Base-by-base conservation (phyloP, 148 eudicot species). In the Rhododendron griersonianum region DNA sequence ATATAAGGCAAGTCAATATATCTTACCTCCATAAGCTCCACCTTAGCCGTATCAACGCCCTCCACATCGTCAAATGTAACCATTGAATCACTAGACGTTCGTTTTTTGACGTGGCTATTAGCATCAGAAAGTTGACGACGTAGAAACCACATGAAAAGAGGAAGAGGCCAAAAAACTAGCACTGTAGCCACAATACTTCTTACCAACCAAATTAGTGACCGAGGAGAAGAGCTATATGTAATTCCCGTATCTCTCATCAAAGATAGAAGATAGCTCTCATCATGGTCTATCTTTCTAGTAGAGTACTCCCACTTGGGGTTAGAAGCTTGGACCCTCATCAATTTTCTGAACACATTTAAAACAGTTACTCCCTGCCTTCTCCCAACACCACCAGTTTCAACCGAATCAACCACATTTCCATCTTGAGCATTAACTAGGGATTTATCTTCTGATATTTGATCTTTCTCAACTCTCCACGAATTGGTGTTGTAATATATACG, bases 21-120 rank as follows among this genome's bases (percentile, higher is more conserved):
- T 82, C 87, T 84, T 88, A 98, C 99, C 98, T 98, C 99, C 98
- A 95, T 89, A 59, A 98, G 99, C 94, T 98, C 99, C 77, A 94
- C 93, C 91, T 97, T 98, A 7, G 99, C 99, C 78, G 95, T 86
- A 92, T 94, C 98, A 78, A 98, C 98, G 5, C 99, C 99, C 88
- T 95, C 99, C 84, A 98, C 99, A 85, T 98, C 99, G 55, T 94
- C 94, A 90, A 98, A 98, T 91, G 91, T 85, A 84, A 93, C 96
- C 86, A 86, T 86, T 89, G 94, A 92, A 87, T 89, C 92, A 82
- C 91, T 92, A 84, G 98, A 92, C 77, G 85, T 90, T 33, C 94
- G 91, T 88, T 94, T 98, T 89, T 83, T 95, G 23, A 96, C 97
- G 30, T 92, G 93, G 85, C 98, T 91, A 90, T 94, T 97, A 55